Percentiles rank a stretch among this genome's conserved stretches.
Conservation (phyloP, 75 land plant genomes). For the Sequoiadendron giganteum region DNA sequence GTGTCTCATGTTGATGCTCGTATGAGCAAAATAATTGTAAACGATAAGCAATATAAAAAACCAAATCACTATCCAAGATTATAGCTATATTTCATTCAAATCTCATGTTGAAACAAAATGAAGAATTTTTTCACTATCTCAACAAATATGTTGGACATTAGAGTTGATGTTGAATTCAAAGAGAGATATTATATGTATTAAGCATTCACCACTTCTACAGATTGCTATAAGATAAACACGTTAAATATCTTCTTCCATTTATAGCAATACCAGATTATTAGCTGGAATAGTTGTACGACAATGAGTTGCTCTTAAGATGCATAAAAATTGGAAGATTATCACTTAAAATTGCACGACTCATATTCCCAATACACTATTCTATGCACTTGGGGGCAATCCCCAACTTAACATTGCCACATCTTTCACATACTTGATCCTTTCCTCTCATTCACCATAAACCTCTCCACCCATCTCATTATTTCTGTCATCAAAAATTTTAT, state of each 20-base stretch:
- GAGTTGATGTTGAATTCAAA: neutral
- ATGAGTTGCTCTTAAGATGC: neutral
- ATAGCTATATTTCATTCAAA: neutral
- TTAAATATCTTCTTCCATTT: neutral
- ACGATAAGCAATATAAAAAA: neutral
- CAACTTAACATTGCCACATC: too few relatives aligned
- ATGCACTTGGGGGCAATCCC: too few relatives aligned
- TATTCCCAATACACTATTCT: too few relatives aligned
- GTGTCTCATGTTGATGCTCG: too few relatives aligned
- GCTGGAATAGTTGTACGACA: too few relatives aligned
- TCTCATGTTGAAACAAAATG: neutral
- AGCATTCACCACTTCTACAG: neutral
- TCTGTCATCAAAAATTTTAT: too few relatives aligned
- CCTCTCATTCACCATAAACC: too few relatives aligned
- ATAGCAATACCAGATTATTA: too few relatives aligned
- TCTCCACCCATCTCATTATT: too few relatives aligned
- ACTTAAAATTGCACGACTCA: too few relatives aligned
- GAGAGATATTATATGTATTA: neutral
- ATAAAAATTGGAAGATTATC: neutral
- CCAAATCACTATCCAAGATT: neutral
- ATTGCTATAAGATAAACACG: neutral
- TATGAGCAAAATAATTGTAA: too few relatives aligned
- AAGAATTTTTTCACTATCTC: neutral
- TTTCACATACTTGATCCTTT: too few relatives aligned
- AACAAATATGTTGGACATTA: neutral